phyloP scores from a whole-genome alignment of 1,284 basidiomycete species.

The Meripilus lineatus region DNA sequence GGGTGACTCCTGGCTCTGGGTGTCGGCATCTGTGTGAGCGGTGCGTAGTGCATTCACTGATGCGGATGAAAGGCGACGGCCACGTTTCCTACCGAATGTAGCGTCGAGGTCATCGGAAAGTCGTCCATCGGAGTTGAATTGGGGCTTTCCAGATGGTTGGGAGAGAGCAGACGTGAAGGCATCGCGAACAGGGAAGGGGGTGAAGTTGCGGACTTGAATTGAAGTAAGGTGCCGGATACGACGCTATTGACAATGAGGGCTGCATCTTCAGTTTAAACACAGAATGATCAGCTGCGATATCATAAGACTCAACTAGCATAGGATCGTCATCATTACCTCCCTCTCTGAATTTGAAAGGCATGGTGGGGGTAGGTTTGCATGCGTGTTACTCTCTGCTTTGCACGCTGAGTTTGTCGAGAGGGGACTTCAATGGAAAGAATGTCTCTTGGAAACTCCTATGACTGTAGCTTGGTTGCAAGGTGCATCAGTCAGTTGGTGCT shows the following conservation, averaged over 20 bases:
- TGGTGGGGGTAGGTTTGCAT: too few species aligned
- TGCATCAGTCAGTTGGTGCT: too few species aligned
- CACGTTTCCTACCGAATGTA: slow-evolving; percentile 50
- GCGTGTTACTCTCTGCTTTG: too few species aligned
- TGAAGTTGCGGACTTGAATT: slow-evolving; percentile 75
- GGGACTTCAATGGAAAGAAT: too few species aligned
- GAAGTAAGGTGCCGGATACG: slow-evolving; percentile 71
- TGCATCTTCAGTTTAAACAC: too few species aligned
- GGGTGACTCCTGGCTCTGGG: slow-evolving; percentile 6
- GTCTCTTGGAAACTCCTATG: too few species aligned
- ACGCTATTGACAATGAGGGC: slow-evolving; percentile 39
- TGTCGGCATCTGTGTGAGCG: slow-evolving; percentile 20
- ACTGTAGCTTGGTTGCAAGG: too few species aligned
- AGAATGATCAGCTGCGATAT: not conserved
- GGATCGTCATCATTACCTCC: too few species aligned
- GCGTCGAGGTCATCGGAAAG: slow-evolving; percentile 68
- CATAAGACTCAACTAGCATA: not conserved
- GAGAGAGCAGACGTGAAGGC: slow-evolving; percentile 66
- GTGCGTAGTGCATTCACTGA: slow-evolving; percentile 45
- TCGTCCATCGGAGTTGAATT: slow-evolving; percentile 50
- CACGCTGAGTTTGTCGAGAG: too few species aligned
- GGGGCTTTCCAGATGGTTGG: slow-evolving; percentile 55
- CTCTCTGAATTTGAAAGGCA: too few species aligned
- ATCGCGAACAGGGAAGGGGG: slow-evolving; percentile 76
- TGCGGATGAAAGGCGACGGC: slow-evolving; percentile 55